Evolutionary conservation across 176 grass and related monocot genomes (phyloP).

Genomic region (Carex parvula): DNA sequence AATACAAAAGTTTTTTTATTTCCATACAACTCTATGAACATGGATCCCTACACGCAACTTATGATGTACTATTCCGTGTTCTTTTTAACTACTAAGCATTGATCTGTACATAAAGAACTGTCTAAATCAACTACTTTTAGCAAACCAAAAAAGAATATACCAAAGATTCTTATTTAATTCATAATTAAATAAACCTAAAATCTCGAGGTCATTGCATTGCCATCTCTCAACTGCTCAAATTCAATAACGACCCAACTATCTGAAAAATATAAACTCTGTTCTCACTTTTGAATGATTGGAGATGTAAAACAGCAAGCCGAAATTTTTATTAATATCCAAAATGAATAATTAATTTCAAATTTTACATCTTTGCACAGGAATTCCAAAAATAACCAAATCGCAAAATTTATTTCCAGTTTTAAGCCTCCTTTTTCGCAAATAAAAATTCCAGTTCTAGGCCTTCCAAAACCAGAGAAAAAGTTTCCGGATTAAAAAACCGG

Average conservation of each 20-base stretch:
- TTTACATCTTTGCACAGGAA: no score
- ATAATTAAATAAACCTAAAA: not conserved
- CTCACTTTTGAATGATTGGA: not conserved
- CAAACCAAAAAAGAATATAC: not conserved
- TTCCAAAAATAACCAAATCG: no score
- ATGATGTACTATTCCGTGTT: not conserved
- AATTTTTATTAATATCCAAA: no score
- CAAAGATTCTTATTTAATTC: not conserved
- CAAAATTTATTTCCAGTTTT: no score
- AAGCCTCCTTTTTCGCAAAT: no score
- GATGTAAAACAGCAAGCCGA: not conserved
- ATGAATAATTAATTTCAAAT: no score
- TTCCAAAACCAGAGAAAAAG: no score
- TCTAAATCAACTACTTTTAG: not conserved
- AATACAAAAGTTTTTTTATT: not conserved
- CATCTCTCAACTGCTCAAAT: not conserved
- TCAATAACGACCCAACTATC: not conserved
- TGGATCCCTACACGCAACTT: not conserved
- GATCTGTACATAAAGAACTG: not conserved
- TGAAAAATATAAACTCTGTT: not conserved
- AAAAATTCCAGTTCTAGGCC: no score
- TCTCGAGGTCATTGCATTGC: not conserved
- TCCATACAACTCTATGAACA: not conserved
- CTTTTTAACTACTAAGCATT: not conserved
- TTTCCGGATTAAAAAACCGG: no score